Conservation (phyloP, 2,329 filamentous ascomycete species). For the Teratosphaeria zuluensis region DNA sequence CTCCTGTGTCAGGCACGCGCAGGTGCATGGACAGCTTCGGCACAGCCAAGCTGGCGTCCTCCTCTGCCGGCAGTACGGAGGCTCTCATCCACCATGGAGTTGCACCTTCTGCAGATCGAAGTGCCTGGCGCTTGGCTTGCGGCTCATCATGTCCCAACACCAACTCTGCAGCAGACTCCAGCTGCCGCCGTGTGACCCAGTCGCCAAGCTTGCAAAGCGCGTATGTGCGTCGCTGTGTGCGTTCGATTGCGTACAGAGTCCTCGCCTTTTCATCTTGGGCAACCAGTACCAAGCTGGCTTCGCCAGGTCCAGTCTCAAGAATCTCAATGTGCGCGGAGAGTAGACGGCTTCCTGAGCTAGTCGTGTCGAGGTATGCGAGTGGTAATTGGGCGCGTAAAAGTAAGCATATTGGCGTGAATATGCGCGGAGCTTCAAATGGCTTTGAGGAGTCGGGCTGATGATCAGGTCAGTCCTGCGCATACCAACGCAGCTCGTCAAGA, state of each 20-base stretch:
- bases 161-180: constrained; percentile 31
- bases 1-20: background rate
- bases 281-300: constrained; percentile 46
- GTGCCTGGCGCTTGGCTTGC: constrained; percentile 10
- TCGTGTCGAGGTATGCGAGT: constrained; percentile 53
- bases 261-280: constrained; percentile 49
- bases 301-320: constrained; percentile 49
- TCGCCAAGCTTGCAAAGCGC: constrained; percentile 57
- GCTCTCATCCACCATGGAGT: constrained; percentile 18
- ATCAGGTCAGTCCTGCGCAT: constrained; percentile 4
- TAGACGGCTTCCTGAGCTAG: constrained; percentile 42
- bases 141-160: constrained; percentile 21
- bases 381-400: constrained; percentile 51
- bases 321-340: constrained; percentile 55
- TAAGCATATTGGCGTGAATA: constrained; percentile 30
- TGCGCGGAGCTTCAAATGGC: constrained; percentile 15
- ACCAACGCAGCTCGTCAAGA: background rate
- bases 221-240: constrained; percentile 52
- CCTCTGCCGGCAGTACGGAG: constrained; percentile 4
- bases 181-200: constrained; percentile 53
- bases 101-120: constrained; percentile 4
- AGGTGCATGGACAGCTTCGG: background rate
- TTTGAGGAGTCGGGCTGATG: constrained; percentile 12
- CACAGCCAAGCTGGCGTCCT: background rate
- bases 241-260: constrained; percentile 55